Base-by-base conservation (phyloP, 495 filamentous ascomycete species). In the Acidiella bohemica region DNA sequence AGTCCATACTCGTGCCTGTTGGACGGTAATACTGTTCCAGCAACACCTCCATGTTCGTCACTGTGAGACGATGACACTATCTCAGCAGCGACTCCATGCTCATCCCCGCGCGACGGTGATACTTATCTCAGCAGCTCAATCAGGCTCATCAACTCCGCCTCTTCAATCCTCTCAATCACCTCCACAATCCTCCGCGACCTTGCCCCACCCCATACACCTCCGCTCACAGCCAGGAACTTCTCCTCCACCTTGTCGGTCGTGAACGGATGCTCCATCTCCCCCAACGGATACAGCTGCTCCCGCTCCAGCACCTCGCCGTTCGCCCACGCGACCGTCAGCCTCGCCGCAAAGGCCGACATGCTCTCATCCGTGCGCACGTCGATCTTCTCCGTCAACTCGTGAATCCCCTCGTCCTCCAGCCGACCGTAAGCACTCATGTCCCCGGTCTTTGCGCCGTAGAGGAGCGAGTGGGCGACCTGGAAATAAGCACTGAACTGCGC, bases 401-500 rank as follows among this genome's bases (percentile, higher is more conserved):
- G 41, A n/a, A 55, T 44, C 9, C 26, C 30, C 11, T 6, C 5
- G 25, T 53, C 49, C 11, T 24, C 14, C 3, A 55, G 46, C 20
- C 39, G 47, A 21, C 31, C 12, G 28, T 55, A 55, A 3, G 53
- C 42, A 13, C 27, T 7, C 30, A 47, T 34, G 28, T 35, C 30
- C 2, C 53, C 53, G 5, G 45, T 53, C 32, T 41, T 38, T 0
- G 53, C 44, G 10, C 53, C 53, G 27, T 53, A 53, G 19, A 50
- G 18, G 14, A 48, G 40, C 4, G 53, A 36, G 21, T 47, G 31
- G 0, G 49, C 50, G 17, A 40, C 37, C 29, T 55, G 53, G 39
- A 51, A 55, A 31, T 50, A 55, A 1, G 49, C 45, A 5, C 36
- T 42, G 36, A 55, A 55, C 36, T 55, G 53, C 7, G 41, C 53